These are phyloP conservation scores for Nannochloris sp. DNA, from an alignment of 139 green algal species.

Conservation along the genomic window DNA sequence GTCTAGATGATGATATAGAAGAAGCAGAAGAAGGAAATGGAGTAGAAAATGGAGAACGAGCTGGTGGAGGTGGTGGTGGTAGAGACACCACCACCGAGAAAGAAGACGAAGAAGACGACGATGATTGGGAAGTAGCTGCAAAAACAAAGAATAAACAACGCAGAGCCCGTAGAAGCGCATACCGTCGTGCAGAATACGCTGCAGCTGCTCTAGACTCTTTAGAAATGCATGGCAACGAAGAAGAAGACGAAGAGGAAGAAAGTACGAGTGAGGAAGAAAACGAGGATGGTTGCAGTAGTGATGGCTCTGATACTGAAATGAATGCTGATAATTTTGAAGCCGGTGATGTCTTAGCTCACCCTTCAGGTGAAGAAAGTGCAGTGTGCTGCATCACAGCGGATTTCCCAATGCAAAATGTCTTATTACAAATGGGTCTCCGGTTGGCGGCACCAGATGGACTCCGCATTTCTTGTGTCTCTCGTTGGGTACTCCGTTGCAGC, in stretches of 20 bases:
- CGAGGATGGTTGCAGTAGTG: background rate
- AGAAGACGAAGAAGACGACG: slow-evolving; percentile 25
- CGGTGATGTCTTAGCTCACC: background rate
- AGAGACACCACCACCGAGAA: background rate
- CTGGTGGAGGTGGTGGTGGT: background rate
- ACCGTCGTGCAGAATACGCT: background rate
- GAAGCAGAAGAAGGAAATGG: background rate
- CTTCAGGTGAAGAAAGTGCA: slow-evolving; percentile 8
- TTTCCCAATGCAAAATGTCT: slow-evolving; percentile 97
- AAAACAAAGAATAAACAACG: slow-evolving; percentile 31
- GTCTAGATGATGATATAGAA: slow-evolving; percentile 16
- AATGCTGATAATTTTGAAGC: slow-evolving; percentile 10
- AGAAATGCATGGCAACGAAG: background rate
- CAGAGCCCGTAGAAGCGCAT: background rate
- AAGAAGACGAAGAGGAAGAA: slow-evolving; percentile 1
- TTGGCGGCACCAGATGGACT: slow-evolving; percentile 69
- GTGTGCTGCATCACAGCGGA: slow-evolving; percentile 79
- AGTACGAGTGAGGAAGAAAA: background rate
- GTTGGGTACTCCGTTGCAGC: slow-evolving; percentile 77
- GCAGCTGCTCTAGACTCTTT: background rate
- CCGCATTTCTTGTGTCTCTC: slow-evolving; percentile 53
- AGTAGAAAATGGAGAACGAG: too few relatives aligned
- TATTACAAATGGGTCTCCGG: slow-evolving; percentile 82
- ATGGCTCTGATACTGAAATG: background rate
- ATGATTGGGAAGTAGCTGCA: slow-evolving; percentile 40